Base-by-base conservation (phyloP, 2,329 filamentous ascomycete genomes). In the Zymoseptoria ardabiliae region DNA sequence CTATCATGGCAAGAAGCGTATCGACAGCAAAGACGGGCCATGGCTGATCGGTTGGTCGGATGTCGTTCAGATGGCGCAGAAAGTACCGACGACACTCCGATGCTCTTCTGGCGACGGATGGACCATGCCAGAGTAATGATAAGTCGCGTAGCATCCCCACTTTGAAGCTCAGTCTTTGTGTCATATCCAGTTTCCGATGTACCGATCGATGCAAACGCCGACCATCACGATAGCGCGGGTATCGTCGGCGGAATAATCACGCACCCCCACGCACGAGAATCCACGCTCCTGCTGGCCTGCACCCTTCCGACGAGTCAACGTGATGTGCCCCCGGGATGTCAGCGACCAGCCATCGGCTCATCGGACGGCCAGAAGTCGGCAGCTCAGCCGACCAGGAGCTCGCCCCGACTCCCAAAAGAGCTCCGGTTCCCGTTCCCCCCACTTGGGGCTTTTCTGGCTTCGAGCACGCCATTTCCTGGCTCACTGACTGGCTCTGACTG, bases 381-480 rank as follows among this genome's bases (percentile, higher is more conserved):
- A n/a, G 17, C 35, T 17, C 13, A 45, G 35, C 17, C 35, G 35
- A n/a, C 35, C 11, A 17, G 25, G 25, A 45, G 13, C 13, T n/a
- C 13, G 35, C 35, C 17, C 35, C 17, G 35, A 2, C 3, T 41
- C 35, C 35, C 4, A 7, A 45, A 45, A 45, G 35, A 41, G 13
- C 35, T 17, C 11, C 13, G 13, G 11, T 6, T 7, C 35, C 35
- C 35, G 11, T 6, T 7, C 35, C 35, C 35, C 35, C 35, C 35
- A 45, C 35, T 45, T 45, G 11, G 35, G 35, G 35, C 35, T 41
- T 41, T 41, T 41, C 50, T 23, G 2, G 51, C 50, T 52, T 30
- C 22, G 23, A 56, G 19, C 54, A 56, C 54, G 54, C 54, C 54
- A 56, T 56, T 48, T 50, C 41, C 54, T 23, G 9, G 45, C 45